Percentiles rank a stretch among this genome's conserved stretches.
Evolutionary conservation across 768 basidiomycete genomes (phyloP).

Genomic region (Pholiota molesta): DNA sequence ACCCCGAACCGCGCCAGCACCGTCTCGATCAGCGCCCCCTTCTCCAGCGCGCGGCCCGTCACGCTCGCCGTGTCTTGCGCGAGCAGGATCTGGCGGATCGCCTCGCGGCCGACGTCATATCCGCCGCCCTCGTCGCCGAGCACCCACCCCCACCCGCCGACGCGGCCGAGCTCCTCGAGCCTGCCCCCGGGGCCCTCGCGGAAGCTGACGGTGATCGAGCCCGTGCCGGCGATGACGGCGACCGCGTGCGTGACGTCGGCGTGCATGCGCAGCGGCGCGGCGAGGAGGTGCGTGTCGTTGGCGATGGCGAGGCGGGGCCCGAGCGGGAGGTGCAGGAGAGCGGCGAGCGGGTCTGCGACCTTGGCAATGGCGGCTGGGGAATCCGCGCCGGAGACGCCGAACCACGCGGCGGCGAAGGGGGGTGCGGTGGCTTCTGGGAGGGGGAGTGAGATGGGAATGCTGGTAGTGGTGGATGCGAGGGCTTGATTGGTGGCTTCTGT

Average conservation of each 20-base stretch:
- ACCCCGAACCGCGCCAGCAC: constrained; percentile 63
- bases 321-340: constrained; percentile 58
- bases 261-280: constrained; percentile 71
- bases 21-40: constrained; percentile 40
- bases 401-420: constrained; percentile 74
- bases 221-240: constrained; percentile 81
- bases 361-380: constrained; percentile 62
- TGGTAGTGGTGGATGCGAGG: constrained; percentile 46
- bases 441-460: constrained; percentile 39
- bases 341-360: constrained; percentile 56
- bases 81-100: constrained; percentile 66
- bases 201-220: constrained; percentile 75
- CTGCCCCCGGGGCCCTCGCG: constrained; percentile 34
- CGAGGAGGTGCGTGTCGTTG: constrained; percentile 87
- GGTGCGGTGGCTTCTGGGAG: constrained; percentile 27
- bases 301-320: constrained; percentile 62
- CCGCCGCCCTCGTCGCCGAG: constrained; percentile 86
- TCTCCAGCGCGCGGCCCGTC: not conserved
- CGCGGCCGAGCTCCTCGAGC: constrained; percentile 65
- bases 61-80: constrained; percentile 57
- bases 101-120: constrained; percentile 77
- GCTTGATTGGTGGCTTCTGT: constrained; percentile 54
- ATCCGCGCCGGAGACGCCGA: constrained; percentile 84
- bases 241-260: constrained; percentile 64
- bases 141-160: constrained; percentile 86